Conservation (phyloP, 441 rosid genomes). For the Syzygium syzygioides region DNA sequence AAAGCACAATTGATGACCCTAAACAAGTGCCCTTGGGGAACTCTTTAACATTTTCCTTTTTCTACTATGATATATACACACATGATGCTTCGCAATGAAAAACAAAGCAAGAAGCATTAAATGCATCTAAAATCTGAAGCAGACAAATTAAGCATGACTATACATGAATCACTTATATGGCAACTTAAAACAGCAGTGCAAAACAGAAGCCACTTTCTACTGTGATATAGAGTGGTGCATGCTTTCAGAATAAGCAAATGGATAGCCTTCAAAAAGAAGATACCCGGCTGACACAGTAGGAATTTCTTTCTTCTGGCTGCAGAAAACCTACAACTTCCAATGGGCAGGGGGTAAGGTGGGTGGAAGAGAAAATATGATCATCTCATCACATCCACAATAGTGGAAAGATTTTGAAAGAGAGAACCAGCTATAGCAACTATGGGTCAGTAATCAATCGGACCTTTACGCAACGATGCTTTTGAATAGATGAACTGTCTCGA, state of each 20-base stretch:
- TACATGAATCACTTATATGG: not conserved
- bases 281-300: constrained; percentile 60
- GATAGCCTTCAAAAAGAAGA: not conserved
- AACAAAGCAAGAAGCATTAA: not conserved
- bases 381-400: not conserved
- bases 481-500: not conserved
- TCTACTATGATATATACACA: not conserved
- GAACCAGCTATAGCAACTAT: not conserved
- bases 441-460: constrained; percentile 13
- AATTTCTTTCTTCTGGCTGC: constrained; percentile 49
- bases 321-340: constrained; percentile 32
- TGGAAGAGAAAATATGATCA: not conserved
- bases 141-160: not conserved
- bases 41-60: not conserved
- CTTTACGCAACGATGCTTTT: constrained; percentile 13
- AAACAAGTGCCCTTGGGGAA: not conserved
- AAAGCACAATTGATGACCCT: not conserved
- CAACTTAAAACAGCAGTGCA: not conserved
- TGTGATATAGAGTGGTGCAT: not conserved
- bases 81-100: not conserved
- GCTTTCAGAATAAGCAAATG: not conserved
- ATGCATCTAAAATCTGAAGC: not conserved
- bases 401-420: not conserved
- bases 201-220: not conserved
- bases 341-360: not conserved